Base-by-base conservation (phyloP, 805 yeast species). In the Diddensiella santjacobensis region DNA sequence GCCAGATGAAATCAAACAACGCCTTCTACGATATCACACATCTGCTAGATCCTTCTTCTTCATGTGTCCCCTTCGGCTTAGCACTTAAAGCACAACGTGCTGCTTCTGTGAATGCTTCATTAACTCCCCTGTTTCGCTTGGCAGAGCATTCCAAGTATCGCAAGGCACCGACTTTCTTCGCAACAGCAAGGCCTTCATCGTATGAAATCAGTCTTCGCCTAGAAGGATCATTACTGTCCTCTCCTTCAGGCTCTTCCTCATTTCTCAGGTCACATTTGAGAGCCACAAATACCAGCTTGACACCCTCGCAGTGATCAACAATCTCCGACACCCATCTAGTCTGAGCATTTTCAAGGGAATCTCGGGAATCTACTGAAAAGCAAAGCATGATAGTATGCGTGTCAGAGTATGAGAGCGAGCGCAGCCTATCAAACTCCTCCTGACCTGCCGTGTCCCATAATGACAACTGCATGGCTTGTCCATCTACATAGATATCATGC, bases 361-460 rank as follows among this genome's bases (percentile, higher is more conserved):
- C 99, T 29, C 84, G 80, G 3, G 96, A 87, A 68, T 91, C 99
- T 48, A 91, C 89, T 40, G 96, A 81, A 65, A 91, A 91, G 71
- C 99, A 93, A 50, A 91, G 78, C 90, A 91, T 93, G 59, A 93
- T 90, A 60, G 96, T 87, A 68, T 91, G 97, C 2, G 99, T 93
- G 67, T 93, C 98, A 22, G 90, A 83, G 67, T 93, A 93, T 43
- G 95, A 85, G 52, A 91, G 74, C 1, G 97, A 87, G 66, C 99
- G 79, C 66, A 91, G 75, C 54, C 97, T 78, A 67, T 91, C 99
- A 60, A 91, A 91, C 70, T 91, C 99, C 70, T 91, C 99, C 72
- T 91, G 99, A 4, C 99, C 99, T 1, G 99, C 99, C 3, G 99
- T 91, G 66, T 91, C 99, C 99, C 99, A 93, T 47, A 91, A 72